A percentile compares a stretch with the other conserved stretches of the same genome.
Evolutionary conservation across 1,139 yeast genomes (phyloP).

Genomic region (Pichia sp.): DNA sequence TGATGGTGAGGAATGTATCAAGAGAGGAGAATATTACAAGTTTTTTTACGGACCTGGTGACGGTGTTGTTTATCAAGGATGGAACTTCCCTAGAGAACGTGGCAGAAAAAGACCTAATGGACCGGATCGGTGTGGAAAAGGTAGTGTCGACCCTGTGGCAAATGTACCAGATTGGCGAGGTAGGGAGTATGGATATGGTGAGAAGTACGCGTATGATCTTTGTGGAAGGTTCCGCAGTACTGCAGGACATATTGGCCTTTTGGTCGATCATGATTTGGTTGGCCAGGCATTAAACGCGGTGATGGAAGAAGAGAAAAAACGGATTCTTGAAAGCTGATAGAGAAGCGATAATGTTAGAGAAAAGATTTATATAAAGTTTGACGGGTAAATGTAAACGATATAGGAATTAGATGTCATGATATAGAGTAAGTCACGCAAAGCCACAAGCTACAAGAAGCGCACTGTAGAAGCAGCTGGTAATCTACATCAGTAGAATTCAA

Average conservation of each 20-base stretch:
- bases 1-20: conserved; percentile 54
- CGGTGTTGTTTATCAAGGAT: conserved; percentile 81
- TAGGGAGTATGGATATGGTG: conserved; percentile 19
- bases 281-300: conserved; percentile 67
- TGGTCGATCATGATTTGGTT: conserved; percentile 69
- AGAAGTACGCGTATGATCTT: conserved; percentile 47
- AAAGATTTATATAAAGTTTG: background rate
- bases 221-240: conserved; percentile 64
- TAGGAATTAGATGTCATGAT: background rate
- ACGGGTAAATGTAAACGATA: background rate
- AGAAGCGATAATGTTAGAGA: background rate
- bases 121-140: conserved; percentile 9
- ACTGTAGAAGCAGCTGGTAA: conserved; percentile 68
- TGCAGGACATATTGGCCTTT: conserved; percentile 73
- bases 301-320: conserved; percentile 43
- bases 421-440: conserved; percentile 55
- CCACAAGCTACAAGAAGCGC: conserved; percentile 82
- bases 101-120: conserved; percentile 29
- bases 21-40: conserved; percentile 67
- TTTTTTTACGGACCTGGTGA: conserved; percentile 88
- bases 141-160: conserved; percentile 7
- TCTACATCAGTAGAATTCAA: conserved; percentile 30
- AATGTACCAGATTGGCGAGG: conserved; percentile 14
- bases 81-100: conserved; percentile 69
- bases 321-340: background rate